These are phyloP conservation scores for Sporothrix schenckii DNA, from an alignment of 2,329 filamentous ascomycete genomes.

Conservation along the genomic window DNA sequence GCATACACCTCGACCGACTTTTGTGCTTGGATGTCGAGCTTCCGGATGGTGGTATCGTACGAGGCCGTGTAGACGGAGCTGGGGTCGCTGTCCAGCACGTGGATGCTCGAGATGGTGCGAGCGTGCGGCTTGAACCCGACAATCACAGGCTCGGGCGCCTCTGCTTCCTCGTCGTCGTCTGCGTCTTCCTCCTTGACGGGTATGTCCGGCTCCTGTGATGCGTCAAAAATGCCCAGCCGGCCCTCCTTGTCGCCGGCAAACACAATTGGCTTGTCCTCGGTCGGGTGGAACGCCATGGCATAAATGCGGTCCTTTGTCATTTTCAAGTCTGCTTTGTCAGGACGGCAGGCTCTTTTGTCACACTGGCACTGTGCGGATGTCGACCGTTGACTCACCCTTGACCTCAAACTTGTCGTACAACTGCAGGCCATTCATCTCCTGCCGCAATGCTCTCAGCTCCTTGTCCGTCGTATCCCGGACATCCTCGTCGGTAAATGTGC, in stretches of 20 bases:
- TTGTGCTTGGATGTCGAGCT: constrained; percentile 79
- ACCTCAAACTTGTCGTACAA: constrained; percentile 85
- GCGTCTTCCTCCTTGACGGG: constrained; percentile 57
- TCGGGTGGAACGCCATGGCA: constrained; percentile 85
- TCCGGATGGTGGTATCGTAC: constrained; percentile 90
- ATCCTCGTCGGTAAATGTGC: constrained; percentile 86
- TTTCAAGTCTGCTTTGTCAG: constrained; percentile 69
- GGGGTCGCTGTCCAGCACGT: constrained; percentile 71
- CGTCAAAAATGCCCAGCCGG: constrained; percentile 87
- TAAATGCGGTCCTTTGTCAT: constrained; percentile 88
- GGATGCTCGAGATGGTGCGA: constrained; percentile 82
- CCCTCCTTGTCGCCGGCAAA: constrained; percentile 96
- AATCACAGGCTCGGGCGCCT: constrained; percentile 73
- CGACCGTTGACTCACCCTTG: constrained; percentile 59
- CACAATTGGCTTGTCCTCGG: constrained; percentile 78
- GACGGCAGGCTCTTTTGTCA: background rate
- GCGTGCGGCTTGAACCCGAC: constrained; percentile 89
- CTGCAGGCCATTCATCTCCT: constrained; percentile 74
- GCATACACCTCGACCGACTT: constrained; percentile 81
- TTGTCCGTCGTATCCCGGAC: constrained; percentile 77
- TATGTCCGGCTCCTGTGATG: constrained; percentile 63
- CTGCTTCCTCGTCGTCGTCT: constrained; percentile 68
- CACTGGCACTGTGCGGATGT: background rate
- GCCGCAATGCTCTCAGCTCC: constrained; percentile 70
- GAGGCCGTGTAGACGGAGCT: constrained; percentile 82